Evolutionary conservation across 1,284 basidiomycete species (phyloP).

Genomic region (Puccinia coronata): DNA sequence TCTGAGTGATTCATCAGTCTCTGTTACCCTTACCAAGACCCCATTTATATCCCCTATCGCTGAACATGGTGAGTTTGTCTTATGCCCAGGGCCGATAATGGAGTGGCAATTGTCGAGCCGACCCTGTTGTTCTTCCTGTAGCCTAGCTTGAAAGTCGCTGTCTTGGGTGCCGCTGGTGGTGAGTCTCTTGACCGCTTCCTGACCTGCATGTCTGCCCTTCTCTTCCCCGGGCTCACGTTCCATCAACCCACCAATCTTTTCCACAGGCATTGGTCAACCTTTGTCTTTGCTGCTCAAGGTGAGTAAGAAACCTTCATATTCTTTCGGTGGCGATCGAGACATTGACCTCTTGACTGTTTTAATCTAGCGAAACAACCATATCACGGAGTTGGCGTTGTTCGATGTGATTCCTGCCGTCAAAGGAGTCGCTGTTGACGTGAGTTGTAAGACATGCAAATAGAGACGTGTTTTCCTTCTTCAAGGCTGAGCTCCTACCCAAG

Average conservation of each 20-base stretch:
- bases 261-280: slow-evolving; percentile 47
- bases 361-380: slow-evolving; percentile 50
- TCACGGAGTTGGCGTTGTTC: slow-evolving; percentile 50
- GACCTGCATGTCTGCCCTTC: not conserved
- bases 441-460: not conserved
- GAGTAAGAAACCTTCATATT: not conserved
- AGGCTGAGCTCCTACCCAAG: slow-evolving; percentile 42
- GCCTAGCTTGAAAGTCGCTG: slow-evolving; percentile 47
- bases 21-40: not conserved
- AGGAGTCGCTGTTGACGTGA: slow-evolving; percentile 51
- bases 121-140: not conserved
- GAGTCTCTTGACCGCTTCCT: slow-evolving; percentile 21
- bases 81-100: not conserved
- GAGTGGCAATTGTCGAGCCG: not conserved
- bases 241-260: not conserved
- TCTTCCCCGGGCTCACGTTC: not conserved
- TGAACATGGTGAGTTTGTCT: not conserved
- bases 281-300: slow-evolving; percentile 49
- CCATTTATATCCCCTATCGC: not conserved
- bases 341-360: not conserved
- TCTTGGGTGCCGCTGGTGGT: slow-evolving; percentile 50
- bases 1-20: not conserved
- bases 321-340: not conserved
- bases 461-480: not conserved
- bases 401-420: slow-evolving; percentile 50